Conservation (phyloP, 371 early-diverging fungal genomes). For the Mortierella sp. region DNA sequence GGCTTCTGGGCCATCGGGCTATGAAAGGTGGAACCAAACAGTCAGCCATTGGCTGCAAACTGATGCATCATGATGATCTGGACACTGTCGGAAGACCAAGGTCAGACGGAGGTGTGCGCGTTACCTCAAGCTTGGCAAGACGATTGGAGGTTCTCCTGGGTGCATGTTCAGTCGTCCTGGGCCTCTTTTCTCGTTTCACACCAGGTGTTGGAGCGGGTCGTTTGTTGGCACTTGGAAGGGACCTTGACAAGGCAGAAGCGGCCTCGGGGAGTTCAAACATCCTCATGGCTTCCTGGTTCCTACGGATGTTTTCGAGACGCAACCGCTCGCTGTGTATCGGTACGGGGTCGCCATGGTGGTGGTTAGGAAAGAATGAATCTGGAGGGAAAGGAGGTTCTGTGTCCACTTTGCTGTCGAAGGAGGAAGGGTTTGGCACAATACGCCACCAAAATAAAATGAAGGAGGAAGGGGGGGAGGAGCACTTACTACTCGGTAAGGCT, state of each 20-base stretch:
- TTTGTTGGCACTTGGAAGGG: constrained; percentile 15
- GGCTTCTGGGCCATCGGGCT: constrained; percentile 28
- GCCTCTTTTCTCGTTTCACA: constrained; percentile 35
- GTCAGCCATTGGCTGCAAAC: too few species aligned
- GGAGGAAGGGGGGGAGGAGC: background rate
- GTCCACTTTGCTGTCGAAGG: background rate
- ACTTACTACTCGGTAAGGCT: constrained; percentile 29
- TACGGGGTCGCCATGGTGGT: too few species aligned
- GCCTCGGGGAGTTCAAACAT: constrained; percentile 29
- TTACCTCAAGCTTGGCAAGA: constrained; percentile 30
- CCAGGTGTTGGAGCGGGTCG: constrained; percentile 35
- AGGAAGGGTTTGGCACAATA: constrained; percentile 1
- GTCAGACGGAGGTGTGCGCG: too few species aligned
- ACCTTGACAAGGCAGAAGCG: constrained; percentile 11
- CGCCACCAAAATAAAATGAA: constrained; percentile 29
- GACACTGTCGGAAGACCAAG: too few species aligned
- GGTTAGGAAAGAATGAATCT: too few species aligned
- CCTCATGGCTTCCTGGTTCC: constrained; percentile 42
- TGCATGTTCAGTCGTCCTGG: constrained; percentile 20
- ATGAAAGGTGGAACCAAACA: background rate
- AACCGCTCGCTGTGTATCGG: constrained; percentile 38
- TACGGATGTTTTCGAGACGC: constrained; percentile 48
- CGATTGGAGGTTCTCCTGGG: constrained; percentile 40
- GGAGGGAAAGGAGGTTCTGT: too few species aligned
- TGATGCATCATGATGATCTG: too few species aligned